Conservation (phyloP, 257 asterid genomes). For the Orobanche coerulescens region DNA sequence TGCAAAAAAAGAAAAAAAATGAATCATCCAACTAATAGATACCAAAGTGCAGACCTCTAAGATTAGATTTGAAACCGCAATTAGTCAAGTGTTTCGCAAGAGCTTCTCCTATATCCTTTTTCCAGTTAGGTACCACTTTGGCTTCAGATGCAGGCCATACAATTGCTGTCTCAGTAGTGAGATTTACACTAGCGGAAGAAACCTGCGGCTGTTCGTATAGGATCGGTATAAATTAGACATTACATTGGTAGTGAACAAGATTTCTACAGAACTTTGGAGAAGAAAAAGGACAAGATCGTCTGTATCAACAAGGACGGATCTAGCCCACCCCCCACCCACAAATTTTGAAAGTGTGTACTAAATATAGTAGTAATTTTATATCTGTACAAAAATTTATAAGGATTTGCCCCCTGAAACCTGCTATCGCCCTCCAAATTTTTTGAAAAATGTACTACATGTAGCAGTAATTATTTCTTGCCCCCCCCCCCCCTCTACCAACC, state of each 20-base stretch:
- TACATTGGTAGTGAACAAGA: neutral
- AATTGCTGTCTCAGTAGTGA: constrained; percentile 84
- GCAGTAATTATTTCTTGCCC: too few relatives aligned
- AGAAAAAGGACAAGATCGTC: neutral
- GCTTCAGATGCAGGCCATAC: constrained; percentile 90
- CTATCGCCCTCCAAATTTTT: too few relatives aligned
- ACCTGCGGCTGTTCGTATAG: constrained; percentile 70
- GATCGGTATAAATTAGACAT: constrained; percentile 15
- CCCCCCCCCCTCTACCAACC: too few relatives aligned
- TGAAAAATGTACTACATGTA: too few relatives aligned
- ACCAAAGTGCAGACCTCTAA: constrained; percentile 52
- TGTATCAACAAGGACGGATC: too few relatives aligned
- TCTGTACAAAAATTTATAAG: too few relatives aligned
- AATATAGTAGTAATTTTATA: too few relatives aligned
- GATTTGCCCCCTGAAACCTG: too few relatives aligned
- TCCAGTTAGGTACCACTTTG: constrained; percentile 74
- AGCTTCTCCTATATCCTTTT: constrained; percentile 72
- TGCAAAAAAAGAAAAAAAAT: neutral
- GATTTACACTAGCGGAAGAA: constrained; percentile 87
- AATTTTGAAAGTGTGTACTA: too few relatives aligned
- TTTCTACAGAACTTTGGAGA: neutral
- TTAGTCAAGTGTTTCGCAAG: constrained; percentile 90
- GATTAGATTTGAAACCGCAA: constrained; percentile 77
- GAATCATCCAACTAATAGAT: constrained; percentile 16
- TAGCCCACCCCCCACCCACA: too few relatives aligned